Base-by-base conservation (phyloP, 192 early-diverging fungal genomes). In the Funneliformis mosseae region DNA sequence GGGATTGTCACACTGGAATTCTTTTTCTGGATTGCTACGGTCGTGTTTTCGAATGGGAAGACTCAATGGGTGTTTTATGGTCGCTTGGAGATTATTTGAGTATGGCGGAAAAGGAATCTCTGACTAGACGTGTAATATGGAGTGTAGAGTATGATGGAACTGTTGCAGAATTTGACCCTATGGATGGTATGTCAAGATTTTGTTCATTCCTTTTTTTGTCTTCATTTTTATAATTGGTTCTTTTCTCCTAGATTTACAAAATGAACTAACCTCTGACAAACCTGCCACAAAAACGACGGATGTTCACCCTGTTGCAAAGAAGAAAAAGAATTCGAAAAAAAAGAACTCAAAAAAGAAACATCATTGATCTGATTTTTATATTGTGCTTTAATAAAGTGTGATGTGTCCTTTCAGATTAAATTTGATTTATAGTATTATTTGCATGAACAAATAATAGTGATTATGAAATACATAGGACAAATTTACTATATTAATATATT, bases 331-430 rank as follows among this genome's bases (percentile, higher is more conserved):
- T 74, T 75, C n/a, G 73, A 75, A 75, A 75, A 75, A 75, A 75
- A 75, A 75, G 73, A 39, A 75, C 73, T 75, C 73, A 45, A 75
- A 75, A 75, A 75, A 75, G 73, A 75, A 75, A 75, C 73, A 75
- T 33, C 33, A 50, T 75, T 75, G 73, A 75, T 38, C 73, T 50
- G 73, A 10, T 75, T 74, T 74, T 48, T 55, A 60, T 75, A 23
- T 74, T 46, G 72, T 74, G 43, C 16, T 45, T 23, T 74, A 16
- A 14, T 55, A 8, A 74, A 25, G 46, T 48, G 11, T 46, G 45
- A 46, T 10, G 9, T 46, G 45, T 14, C 48, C 5, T 55, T 55
- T 33, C 18, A 21, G n/a, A 43, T 43, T 72, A 72, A 39, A 21
- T 42, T 72, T 72, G 70, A 27, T 72, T 39, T 72, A 21, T 72